Evolutionary conservation across 2,329 filamentous ascomycete species (phyloP).

Genomic region (Scedosporium boydii): DNA sequence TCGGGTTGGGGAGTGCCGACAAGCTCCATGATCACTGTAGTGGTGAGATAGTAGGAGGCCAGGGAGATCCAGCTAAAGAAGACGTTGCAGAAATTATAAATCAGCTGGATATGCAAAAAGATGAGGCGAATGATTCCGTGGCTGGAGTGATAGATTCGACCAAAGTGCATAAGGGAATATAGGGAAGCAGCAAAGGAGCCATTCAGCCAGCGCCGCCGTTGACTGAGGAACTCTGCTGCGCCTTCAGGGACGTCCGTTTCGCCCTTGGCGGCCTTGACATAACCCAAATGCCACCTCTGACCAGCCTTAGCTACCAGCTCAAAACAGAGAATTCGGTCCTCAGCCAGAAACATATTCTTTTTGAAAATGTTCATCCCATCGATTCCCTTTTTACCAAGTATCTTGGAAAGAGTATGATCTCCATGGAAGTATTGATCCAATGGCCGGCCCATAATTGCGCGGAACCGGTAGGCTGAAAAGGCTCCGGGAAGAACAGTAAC

Average conservation of each 20-base stretch:
- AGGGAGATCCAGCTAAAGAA: conserved; percentile 83
- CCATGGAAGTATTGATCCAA: conserved; percentile 99
- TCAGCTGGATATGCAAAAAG: conserved; percentile 91
- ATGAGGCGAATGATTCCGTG: conserved; percentile 98
- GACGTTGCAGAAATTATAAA: conserved; percentile 88
- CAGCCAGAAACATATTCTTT: conserved; percentile 99
- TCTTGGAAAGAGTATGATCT: conserved; percentile 92
- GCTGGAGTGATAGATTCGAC: conserved; percentile 95
- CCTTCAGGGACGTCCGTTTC: conserved; percentile 98
- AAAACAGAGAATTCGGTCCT: conserved; percentile 99
- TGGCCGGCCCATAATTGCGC: conserved; percentile 94
- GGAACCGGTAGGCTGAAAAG: conserved; percentile 96
- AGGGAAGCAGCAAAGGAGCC: conserved; percentile 96
- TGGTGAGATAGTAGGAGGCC: conserved; percentile 95
- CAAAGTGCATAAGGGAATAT: conserved; percentile 97
- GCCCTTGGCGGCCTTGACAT: conserved; percentile 98
- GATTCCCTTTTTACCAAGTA: conserved; percentile 96
- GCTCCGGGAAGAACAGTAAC: conserved; percentile 96
- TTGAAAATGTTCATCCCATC: conserved; percentile 99
- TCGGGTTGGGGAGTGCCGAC: conserved; percentile 61
- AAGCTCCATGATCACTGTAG: conserved; percentile 95
- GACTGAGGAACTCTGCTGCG: conserved; percentile 92
- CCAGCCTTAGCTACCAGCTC: conserved; percentile 97
- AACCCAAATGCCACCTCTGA: conserved; percentile 97
- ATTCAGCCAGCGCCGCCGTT: conserved; percentile 97